These are phyloP conservation scores for Cystobasidium tubakii DNA, from an alignment of 768 basidiomycete species.

Conservation along the genomic window DNA sequence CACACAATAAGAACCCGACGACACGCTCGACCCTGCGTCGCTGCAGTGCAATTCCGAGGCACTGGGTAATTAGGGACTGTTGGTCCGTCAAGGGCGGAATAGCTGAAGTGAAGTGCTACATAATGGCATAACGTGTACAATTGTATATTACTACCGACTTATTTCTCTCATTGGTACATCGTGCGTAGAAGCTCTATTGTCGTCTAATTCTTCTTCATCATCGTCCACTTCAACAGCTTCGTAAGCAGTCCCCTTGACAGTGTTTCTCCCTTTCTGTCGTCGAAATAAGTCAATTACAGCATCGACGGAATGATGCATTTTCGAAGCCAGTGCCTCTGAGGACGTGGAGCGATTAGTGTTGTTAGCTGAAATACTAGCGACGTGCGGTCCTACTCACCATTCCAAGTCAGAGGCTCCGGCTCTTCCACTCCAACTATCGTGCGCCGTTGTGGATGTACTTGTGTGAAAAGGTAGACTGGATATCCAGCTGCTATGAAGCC, in stretches of 20 bases:
- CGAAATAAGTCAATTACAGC: neutral
- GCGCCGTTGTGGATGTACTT: neutral
- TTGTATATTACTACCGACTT: no score
- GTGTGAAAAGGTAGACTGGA: constrained; percentile 73
- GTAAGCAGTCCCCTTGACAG: neutral
- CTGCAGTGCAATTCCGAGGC: no score
- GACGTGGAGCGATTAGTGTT: neutral
- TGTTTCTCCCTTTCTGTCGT: neutral
- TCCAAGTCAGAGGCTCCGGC: neutral
- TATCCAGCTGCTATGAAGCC: constrained; percentile 74
- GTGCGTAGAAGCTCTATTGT: neutral
- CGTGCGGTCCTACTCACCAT: neutral
- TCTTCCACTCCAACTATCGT: neutral
- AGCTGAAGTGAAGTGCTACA: no score
- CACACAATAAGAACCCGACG: no score
- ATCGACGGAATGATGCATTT: neutral
- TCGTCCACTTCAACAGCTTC: constrained; percentile 33
- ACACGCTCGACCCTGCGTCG: no score
- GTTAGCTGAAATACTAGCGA: neutral
- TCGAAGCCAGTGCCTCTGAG: neutral
- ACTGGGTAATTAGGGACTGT: no score
- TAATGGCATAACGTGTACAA: no score
- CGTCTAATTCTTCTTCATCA: neutral
- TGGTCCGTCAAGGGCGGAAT: no score
- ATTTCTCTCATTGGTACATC: constrained; percentile 2